phyloP scores from a whole-genome alignment of 345 rosid genomes.

The Hevea brasiliensis region DNA sequence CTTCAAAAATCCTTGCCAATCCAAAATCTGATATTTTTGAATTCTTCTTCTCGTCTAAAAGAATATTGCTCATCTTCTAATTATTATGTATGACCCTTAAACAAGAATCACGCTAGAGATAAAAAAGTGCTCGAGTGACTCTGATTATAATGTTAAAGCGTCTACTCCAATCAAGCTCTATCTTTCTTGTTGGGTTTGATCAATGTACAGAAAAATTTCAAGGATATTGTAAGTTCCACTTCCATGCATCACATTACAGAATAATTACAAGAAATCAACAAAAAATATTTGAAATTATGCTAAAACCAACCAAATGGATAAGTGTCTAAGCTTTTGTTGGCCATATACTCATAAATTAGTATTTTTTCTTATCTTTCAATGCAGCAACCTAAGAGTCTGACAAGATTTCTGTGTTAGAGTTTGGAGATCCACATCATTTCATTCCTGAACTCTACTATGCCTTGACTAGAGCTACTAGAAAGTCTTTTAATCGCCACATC shows the following conservation, averaged over 20 bases:
- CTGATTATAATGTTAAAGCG: conserved; percentile 12
- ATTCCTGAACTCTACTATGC: conserved; percentile 20
- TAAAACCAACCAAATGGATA: conserved; percentile 19
- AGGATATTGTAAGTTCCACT: background rate
- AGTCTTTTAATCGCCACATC: conserved; percentile 29
- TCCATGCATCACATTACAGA: background rate
- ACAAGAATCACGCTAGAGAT: conserved; percentile 21
- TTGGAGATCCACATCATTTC: conserved; percentile 16
- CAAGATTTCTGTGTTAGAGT: conserved; percentile 29
- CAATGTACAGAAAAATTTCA: background rate
- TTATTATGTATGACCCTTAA: conserved; percentile 14
- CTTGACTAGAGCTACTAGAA: conserved; percentile 24
- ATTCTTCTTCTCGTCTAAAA: conserved; percentile 25
- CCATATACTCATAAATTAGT: conserved; percentile 25
- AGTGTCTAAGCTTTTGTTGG: conserved; percentile 26
- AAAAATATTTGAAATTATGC: background rate
- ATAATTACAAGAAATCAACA: background rate
- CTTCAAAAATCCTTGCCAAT: conserved; percentile 23
- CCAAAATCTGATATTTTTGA: conserved; percentile 36
- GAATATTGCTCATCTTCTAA: conserved; percentile 22
- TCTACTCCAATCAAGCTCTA: conserved; percentile 19
- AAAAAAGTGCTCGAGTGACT: conserved; percentile 18
- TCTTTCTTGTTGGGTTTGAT: conserved; percentile 18
- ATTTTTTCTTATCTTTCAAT: conserved; percentile 20
- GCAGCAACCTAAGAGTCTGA: conserved; percentile 23